A percentile compares a stretch with the other conserved stretches of the same genome.
phyloP scores from a whole-genome alignment of 2,329 filamentous ascomycete genomes.

The Xylaria digitata region DNA sequence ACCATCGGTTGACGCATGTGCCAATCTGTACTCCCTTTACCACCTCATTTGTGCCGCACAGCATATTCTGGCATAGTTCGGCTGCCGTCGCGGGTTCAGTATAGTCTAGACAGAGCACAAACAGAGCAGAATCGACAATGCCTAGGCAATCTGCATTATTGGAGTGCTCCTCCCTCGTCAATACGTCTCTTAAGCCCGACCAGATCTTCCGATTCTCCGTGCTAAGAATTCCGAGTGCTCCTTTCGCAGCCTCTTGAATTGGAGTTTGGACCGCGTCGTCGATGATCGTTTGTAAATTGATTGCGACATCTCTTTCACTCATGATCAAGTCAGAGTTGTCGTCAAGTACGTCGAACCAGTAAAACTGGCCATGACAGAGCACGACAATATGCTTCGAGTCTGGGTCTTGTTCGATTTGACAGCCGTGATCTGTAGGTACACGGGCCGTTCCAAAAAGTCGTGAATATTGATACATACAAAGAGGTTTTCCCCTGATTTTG shows the following conservation, averaged over 20 bases:
- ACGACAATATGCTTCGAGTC: constrained; percentile 94
- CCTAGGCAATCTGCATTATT: constrained; percentile 97
- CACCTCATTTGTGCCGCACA: constrained; percentile 92
- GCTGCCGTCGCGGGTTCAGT: constrained; percentile 84
- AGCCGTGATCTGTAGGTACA: constrained; percentile 93
- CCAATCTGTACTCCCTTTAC: constrained; percentile 95
- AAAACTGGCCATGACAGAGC: constrained; percentile 93
- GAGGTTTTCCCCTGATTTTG: constrained; percentile 80
- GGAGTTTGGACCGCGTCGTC: constrained; percentile 90
- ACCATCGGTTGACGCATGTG: constrained; percentile 98
- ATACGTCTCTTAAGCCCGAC: constrained; percentile 88
- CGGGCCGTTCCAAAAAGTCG: constrained; percentile 93
- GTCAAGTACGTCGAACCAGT: constrained; percentile 98
- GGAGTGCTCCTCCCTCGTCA: constrained; percentile 85
- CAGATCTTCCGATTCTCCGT: constrained; percentile 97
- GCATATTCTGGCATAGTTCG: constrained; percentile 97
- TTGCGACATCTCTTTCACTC: constrained; percentile 91
- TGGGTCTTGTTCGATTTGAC: constrained; percentile 94
- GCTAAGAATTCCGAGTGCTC: constrained; percentile 90
- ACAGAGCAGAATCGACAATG: constrained; percentile 94
- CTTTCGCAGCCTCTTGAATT: constrained; percentile 94
- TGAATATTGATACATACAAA: constrained; percentile 99
- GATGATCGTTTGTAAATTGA: constrained; percentile 92
- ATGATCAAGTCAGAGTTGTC: constrained; percentile 96
- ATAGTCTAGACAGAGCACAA: constrained; percentile 92